Evolutionary conservation across 345 rosid genomes (phyloP), one percentile per base, ranked within the genome.

Genomic region (Ricinus communis): DNA sequence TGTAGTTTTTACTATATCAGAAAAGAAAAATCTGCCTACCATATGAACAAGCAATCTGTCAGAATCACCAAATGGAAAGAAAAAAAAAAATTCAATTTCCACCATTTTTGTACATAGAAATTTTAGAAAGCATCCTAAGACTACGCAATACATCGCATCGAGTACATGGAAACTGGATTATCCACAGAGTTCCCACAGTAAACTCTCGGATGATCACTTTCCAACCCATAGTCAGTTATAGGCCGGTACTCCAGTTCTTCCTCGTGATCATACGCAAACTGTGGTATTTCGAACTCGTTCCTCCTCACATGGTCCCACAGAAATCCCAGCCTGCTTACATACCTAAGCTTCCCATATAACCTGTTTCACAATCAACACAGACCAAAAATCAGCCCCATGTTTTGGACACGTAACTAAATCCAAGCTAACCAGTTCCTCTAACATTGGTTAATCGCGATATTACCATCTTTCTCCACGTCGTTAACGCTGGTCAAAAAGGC

Each of bases 291-390:
- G 22, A 84, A 76, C 88, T 82, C 93, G n/a, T 65, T 79, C 81
- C 92, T 85, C 81, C 82, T 81, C 46, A 86, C 84, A 9, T 86
- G 85, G 33, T 86, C 85, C 93, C 92, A 86, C 49, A 86, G 61
- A 75, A 86, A 87, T 74, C 83, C 92, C 65, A 87, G 53, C 71
- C 96, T 69, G 57, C 45, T 83, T 77, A 84, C 71, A 13, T 85
- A 87, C 75, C 65, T 85, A 2, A 90, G 51, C 83, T 90, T 90
- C 69, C 73, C 30, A 36, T 88, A 84, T 36, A 90, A 75, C 76
- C 92, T 86, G 86, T 25, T 13, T 63, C 36, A 45, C 33, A 3
- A n/a, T n/a, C n/a, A n/a, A n/a, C n/a, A n/a, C n/a, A n/a, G n/a
- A n/a, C n/a, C n/a, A n/a, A n/a, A n/a, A n/a, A n/a, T n/a, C n/a